phyloP scores from a whole-genome alignment of 2,329 filamentous ascomycete genomes.

The Penicillium sp. region DNA sequence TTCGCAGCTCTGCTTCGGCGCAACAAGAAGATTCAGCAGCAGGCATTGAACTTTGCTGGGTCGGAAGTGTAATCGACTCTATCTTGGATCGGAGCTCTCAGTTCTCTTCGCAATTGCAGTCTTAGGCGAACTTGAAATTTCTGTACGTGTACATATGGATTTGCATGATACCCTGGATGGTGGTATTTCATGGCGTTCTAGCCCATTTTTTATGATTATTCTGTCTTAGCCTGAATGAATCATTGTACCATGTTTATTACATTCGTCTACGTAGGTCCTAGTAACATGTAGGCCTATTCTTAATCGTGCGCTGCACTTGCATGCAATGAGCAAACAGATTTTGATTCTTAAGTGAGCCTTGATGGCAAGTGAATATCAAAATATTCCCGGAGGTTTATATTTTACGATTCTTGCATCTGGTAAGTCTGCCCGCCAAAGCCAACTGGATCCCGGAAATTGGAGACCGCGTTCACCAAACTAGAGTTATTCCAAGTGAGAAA shows the following conservation, averaged over 20 bases:
- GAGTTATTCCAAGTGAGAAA: background rate
- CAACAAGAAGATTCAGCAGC: conserved; percentile 44
- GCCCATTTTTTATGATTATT: background rate
- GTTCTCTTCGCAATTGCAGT: background rate
- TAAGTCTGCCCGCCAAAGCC: background rate
- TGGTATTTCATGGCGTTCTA: background rate
- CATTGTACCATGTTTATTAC: background rate
- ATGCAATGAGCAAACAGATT: background rate
- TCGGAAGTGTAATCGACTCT: background rate
- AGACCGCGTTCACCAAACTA: background rate
- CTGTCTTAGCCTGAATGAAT: background rate
- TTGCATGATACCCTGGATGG: background rate
- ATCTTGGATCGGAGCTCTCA: background rate
- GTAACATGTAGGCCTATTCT: background rate
- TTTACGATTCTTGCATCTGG: background rate
- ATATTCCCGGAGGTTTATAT: background rate
- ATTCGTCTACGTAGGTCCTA: background rate
- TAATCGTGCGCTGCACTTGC: background rate
- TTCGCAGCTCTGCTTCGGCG: conserved; percentile 40
- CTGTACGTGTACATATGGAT: background rate
- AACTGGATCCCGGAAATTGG: background rate
- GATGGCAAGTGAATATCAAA: no score
- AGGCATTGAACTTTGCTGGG: conserved; percentile 33
- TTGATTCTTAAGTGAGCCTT: background rate
- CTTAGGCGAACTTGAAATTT: background rate